Evolutionary conservation across 805 yeast genomes (phyloP), one percentile per base, ranked within the genome.

Genomic region (Kockiozyma suomiensis): DNA sequence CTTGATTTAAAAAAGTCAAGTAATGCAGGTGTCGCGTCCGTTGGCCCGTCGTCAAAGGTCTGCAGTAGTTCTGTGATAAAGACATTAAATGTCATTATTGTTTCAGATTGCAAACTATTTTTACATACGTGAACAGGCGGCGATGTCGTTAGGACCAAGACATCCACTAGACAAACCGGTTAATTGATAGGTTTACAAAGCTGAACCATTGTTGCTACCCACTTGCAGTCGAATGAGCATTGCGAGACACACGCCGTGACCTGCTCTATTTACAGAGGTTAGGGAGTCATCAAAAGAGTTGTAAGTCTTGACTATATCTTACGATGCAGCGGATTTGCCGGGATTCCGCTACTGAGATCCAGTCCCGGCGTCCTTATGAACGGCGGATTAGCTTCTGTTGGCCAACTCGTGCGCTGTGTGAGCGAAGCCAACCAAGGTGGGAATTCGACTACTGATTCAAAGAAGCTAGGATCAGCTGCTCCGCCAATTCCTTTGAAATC

Each of bases 31-130:
- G 97, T 92, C 23, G 83, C 80, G 0, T 83, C 83, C 0, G 92
- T 81, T 1, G 99, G 99, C 0, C 99, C 98, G 72, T 93, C 98
- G 72, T 93, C 99, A 74, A 93, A 93, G 0, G 96, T 86, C 74
- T 93, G 98, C 0, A 92, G 83, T 40, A 93, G 76, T 49, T 78
- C 65, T 61, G 45, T 19, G 6, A 19, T 23, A 3, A n/a, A 37
- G 40, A n/a, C n/a, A n/a, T n/a, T 8, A 1, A n/a, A n/a, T 8
- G 37, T 37, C 47, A 28, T 28, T 37, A 15, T 19, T 26, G 30
- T 13, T 10, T 19, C 12, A 13, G 5, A 26, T 2, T 8, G 30
- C 2, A 38, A 25, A 5, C 13, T n/a, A 26, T 12, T 15, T 1
- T 13, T 8, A 40, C 52, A 17, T 28, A 46, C 52, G 51, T 4